phyloP scores from a whole-genome alignment of 441 rosid genomes.

The Viola pubescens region DNA sequence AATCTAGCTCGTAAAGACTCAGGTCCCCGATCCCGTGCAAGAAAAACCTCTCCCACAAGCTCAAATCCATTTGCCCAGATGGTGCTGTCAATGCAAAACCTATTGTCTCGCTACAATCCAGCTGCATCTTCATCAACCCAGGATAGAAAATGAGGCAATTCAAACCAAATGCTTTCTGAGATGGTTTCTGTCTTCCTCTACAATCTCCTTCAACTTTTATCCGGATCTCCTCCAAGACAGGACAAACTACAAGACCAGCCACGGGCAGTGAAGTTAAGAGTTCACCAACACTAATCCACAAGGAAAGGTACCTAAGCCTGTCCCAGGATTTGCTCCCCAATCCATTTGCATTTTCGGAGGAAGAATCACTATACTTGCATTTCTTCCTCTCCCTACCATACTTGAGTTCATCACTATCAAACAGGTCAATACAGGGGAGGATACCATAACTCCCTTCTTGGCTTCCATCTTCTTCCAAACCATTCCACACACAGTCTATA shows the following conservation, averaged over 20 bases:
- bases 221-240: slow-evolving; percentile 63
- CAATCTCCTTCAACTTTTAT: slow-evolving; percentile 83
- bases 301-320: slow-evolving; percentile 50
- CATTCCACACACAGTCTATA: slow-evolving; percentile 77
- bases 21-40: slow-evolving; percentile 53
- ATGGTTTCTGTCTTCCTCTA: slow-evolving; percentile 51
- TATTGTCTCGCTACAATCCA: slow-evolving; percentile 67
- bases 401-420: slow-evolving; percentile 15
- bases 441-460: neutral
- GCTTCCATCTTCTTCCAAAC: slow-evolving; percentile 21
- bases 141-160: slow-evolving; percentile 54
- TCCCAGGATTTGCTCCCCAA: slow-evolving; percentile 54
- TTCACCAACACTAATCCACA: slow-evolving; percentile 74
- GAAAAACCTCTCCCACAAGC: slow-evolving; percentile 89
- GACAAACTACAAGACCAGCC: slow-evolving; percentile 65
- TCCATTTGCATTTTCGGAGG: slow-evolving; percentile 30
- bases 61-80: slow-evolving; percentile 73
- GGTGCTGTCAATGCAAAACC: slow-evolving; percentile 82
- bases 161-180: slow-evolving; percentile 54
- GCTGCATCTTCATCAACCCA: slow-evolving; percentile 59
- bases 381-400: slow-evolving; percentile 36
- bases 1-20: slow-evolving; percentile 60
- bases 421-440: slow-evolving; percentile 20
- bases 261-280: slow-evolving; percentile 46
- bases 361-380: slow-evolving; percentile 29